Evolutionary conservation across 23 red algal genomes (phyloP).

Genomic region (Pyropia yezoensis): DNA sequence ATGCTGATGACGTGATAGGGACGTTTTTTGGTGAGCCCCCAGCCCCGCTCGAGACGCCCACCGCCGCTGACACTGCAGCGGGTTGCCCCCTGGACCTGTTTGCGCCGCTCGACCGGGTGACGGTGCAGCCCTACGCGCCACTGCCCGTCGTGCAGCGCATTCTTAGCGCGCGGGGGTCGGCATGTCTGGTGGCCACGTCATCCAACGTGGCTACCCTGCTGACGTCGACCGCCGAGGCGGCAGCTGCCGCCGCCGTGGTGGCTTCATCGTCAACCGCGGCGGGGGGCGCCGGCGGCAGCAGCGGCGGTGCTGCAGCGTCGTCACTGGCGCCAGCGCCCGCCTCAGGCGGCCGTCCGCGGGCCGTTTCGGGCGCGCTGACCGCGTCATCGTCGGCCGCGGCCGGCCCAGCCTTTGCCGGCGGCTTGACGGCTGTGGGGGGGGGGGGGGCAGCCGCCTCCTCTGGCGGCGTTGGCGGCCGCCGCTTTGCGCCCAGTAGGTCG

Average conservation of each 20-base stretch:
- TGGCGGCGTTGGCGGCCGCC: too few species aligned
- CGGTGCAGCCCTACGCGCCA: slow-evolving; percentile 74
- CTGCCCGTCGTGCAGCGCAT: slow-evolving; percentile 56
- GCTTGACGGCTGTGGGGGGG: too few species aligned
- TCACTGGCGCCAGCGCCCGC: neutral
- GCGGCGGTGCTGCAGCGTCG: neutral
- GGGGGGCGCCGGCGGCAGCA: neutral
- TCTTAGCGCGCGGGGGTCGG: slow-evolving; percentile 16
- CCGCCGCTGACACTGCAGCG: neutral
- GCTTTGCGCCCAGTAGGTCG: too few species aligned
- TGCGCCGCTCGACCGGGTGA: slow-evolving; percentile 17
- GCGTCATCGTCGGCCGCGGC: too few species aligned
- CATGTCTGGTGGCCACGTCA: slow-evolving; percentile 53
- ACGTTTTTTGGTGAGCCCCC: neutral
- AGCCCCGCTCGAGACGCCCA: slow-evolving; percentile 11
- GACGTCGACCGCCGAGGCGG: slow-evolving; percentile 34
- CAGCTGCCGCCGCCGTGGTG: slow-evolving; percentile 14
- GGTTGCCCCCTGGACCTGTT: slow-evolving; percentile 73
- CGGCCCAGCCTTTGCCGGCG: too few species aligned
- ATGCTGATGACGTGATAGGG: too few species aligned
- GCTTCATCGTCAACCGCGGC: neutral
- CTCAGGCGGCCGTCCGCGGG: neutral
- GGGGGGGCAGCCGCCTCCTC: too few species aligned
- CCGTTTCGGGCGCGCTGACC: too few species aligned
- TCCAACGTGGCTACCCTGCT: slow-evolving; percentile 62